Evolutionary conservation across 305 asterid genomes (phyloP), one percentile per base, ranked within the genome.

Genomic region (Fraxinus ornus): DNA sequence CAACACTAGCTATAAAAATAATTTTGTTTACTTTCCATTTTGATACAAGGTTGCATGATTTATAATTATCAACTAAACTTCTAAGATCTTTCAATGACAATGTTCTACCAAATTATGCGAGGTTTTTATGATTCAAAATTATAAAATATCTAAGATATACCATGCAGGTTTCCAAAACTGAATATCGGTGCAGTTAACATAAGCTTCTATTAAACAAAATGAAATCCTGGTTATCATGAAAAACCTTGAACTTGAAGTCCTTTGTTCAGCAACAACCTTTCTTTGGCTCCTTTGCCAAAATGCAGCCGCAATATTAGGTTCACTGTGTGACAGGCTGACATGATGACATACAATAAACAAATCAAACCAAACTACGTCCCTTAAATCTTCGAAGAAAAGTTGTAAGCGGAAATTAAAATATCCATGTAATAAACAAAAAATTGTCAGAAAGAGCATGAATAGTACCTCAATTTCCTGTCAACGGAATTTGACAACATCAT

Each of bases 241-340:
- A 44, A 83, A 96, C 99, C 99, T 96, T 87, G 99, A 94, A 86
- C 98, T 92, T 78, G 98, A 97, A 83, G 99, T 93, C 90, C 97
- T 89, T 81, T 89, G 94, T 88, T 94, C 98, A 41, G 94, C 91
- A 87, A 93, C 90, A 79, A 83, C 97, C 87, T 94, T 92, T 86
- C 96, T 92, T 89, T 93, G 89, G 91, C 98, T 93, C 92, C 97
- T 92, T 84, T 95, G 91, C 98, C 99, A 96, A 90, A 94, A 90
- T 57, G 92, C 86, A 81, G 95, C 91, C 74, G 98, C 98, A 78
- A 94, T 91, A 83, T 91, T 91, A 47, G 98, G 98, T 84, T 91
- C 99, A 83, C 98, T 93, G 84, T 91, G 96, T 44, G 95, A 96
- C 82, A 90, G 86, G 89, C 71, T 44, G 55, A 44, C 55, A 12